Conservation (phyloP, 495 filamentous ascomycete genomes). For the Daldinia caldariorum region DNA sequence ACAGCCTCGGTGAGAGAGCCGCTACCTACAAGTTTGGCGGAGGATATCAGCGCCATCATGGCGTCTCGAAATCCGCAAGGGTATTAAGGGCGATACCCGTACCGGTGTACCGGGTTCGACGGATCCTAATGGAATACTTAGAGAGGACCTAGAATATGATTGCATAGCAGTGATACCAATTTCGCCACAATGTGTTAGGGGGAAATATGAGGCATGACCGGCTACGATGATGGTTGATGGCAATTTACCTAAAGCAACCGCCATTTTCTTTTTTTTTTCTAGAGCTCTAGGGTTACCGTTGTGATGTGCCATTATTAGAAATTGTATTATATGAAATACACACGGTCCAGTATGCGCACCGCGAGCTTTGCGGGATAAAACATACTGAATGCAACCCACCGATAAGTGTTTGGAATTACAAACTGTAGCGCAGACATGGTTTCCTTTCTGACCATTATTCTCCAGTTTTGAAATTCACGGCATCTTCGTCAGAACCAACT, state of each 20-base stretch:
- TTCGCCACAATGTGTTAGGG: not conserved
- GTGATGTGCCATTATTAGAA: no score
- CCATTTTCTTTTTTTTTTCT: no score
- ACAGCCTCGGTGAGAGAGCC: conserved; percentile 36
- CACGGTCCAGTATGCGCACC: not conserved
- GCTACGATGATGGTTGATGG: no score
- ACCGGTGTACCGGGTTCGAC: not conserved
- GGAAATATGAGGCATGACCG: not conserved
- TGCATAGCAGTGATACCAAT: not conserved
- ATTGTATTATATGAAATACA: not conserved
- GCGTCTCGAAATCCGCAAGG: conserved; percentile 29
- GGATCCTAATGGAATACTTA: conserved; percentile 9
- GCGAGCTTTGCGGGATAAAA: not conserved
- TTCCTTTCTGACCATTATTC: not conserved
- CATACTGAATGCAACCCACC: not conserved
- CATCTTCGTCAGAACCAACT: conserved; percentile 4
- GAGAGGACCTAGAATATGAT: not conserved
- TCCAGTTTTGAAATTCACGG: not conserved
- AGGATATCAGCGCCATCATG: conserved; percentile 43
- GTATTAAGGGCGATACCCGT: conserved; percentile 2
- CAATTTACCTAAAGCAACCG: no score
- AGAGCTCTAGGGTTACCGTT: no score
- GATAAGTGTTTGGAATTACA: not conserved
- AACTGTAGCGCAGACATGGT: not conserved
- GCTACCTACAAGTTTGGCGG: conserved; percentile 35